phyloP scores from a whole-genome alignment of 495 filamentous ascomycete genomes.

The Aspergillus kassunensis region DNA sequence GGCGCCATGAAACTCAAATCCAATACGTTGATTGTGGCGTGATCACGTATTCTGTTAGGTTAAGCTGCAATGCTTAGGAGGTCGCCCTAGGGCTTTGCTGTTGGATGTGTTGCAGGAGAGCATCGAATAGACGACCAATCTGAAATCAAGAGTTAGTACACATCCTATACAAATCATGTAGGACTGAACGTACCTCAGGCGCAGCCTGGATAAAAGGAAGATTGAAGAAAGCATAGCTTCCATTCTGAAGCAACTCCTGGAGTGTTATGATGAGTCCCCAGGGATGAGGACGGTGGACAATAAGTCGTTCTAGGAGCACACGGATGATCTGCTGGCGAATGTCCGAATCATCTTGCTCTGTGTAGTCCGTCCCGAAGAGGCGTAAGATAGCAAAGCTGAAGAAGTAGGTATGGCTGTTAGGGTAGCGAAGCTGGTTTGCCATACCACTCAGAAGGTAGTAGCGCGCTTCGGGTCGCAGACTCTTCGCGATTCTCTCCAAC shows the following conservation, averaged over 20 bases:
- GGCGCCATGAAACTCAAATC: constrained; percentile 27
- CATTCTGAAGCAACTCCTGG: constrained; percentile 86
- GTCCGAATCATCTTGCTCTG: constrained; percentile 73
- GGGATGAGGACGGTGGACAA: constrained; percentile 89
- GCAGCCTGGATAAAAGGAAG: constrained; percentile 85
- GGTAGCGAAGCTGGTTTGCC: constrained; percentile 86
- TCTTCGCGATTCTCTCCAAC: constrained; percentile 68
- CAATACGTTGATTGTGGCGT: constrained; percentile 25
- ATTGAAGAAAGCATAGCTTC: constrained; percentile 83
- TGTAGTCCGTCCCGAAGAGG: constrained; percentile 74
- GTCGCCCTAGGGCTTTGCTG: constrained; percentile 46
- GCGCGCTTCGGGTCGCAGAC: constrained; percentile 69
- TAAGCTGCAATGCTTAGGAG: constrained; percentile 25
- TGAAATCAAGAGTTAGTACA: constrained; percentile 19
- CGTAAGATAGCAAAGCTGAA: constrained; percentile 85
- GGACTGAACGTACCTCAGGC: constrained; percentile 61
- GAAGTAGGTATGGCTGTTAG: constrained; percentile 86
- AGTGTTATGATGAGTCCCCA: constrained; percentile 94
- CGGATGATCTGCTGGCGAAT: constrained; percentile 87
- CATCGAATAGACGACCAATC: constrained; percentile 50
- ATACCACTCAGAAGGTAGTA: constrained; percentile 84
- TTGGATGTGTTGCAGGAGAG: constrained; percentile 48
- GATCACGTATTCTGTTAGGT: constrained; percentile 23
- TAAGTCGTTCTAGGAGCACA: constrained; percentile 79
- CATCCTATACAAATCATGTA: background rate